phyloP scores from a whole-genome alignment of 805 yeast genomes.

The Kregervanrija fluxuum region DNA sequence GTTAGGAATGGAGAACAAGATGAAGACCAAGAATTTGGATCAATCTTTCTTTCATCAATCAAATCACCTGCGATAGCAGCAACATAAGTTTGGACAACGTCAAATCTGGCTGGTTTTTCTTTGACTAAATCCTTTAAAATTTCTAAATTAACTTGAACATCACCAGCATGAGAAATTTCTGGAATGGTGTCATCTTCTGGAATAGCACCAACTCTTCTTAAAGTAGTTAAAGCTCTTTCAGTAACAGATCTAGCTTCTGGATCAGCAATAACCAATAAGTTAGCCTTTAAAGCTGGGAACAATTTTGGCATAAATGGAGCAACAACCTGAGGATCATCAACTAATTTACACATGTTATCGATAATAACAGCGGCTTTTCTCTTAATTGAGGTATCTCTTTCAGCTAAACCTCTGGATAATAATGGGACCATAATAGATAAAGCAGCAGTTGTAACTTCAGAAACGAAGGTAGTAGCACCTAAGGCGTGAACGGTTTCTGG shows the following conservation, averaged over 20 bases:
- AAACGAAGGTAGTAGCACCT: constrained; percentile 99
- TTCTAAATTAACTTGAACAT: constrained; percentile 74
- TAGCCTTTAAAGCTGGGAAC: constrained; percentile 92
- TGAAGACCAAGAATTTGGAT: constrained; percentile 86
- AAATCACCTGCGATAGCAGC: constrained; percentile 98
- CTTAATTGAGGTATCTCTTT: constrained; percentile 99
- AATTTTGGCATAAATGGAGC: constrained; percentile 97
- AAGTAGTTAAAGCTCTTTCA: constrained; percentile 91
- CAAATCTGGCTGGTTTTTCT: constrained; percentile 71
- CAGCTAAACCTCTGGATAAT: constrained; percentile 98
- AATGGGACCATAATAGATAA: constrained; percentile 99
- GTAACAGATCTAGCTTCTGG: constrained; percentile 99
- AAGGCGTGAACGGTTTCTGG: constrained; percentile 98
- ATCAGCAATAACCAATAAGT: constrained; percentile 96
- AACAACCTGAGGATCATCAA: constrained; percentile 99
- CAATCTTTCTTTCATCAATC: constrained; percentile 95
- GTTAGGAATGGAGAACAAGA: constrained; percentile 91
- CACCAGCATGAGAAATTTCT: constrained; percentile 99
- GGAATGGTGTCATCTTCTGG: constrained; percentile 86
- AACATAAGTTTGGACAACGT: constrained; percentile 67
- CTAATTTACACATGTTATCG: constrained; percentile 99
- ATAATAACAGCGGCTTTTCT: constrained; percentile 99
- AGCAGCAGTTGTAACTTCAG: constrained; percentile 99
- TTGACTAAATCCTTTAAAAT: constrained; percentile 71
- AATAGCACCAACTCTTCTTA: constrained; percentile 98